Evolutionary conservation across 768 basidiomycete genomes (phyloP).

Genomic region (Dictyophora rubrovolvata): DNA sequence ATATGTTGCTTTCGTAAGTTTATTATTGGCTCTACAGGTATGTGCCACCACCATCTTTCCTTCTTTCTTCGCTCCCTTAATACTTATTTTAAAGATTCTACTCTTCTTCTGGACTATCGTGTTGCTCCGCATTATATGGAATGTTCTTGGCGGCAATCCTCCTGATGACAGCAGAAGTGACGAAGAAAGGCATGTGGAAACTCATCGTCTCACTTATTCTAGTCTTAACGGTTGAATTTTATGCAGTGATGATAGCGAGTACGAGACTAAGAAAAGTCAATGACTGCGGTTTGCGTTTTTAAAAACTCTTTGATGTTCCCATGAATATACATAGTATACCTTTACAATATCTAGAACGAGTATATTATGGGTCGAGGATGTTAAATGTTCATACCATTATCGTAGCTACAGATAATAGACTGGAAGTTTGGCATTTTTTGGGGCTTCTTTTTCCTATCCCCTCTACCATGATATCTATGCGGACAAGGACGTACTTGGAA

Average conservation of each 20-base stretch:
- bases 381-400: neutral
- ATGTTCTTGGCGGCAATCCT: slow-evolving; percentile 60
- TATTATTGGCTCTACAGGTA: slow-evolving; percentile 59
- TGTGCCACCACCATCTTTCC: slow-evolving; percentile 10
- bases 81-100: slow-evolving; percentile 35
- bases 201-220: neutral
- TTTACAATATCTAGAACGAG: neutral
- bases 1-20: slow-evolving; percentile 37
- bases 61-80: slow-evolving; percentile 7
- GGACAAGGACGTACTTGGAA: neutral
- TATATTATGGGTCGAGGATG: neutral
- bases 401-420: neutral
- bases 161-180: slow-evolving; percentile 85
- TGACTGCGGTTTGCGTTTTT: neutral
- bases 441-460: neutral
- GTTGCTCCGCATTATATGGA: slow-evolving; percentile 77
- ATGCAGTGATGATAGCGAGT: slow-evolving; percentile 18
- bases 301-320: neutral
- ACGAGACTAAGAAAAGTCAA: slow-evolving; percentile 1
- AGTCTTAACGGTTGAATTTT: neutral
- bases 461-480: no score
- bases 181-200: slow-evolving; percentile 51
- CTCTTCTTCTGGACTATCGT: slow-evolving; percentile 80
- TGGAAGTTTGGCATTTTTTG: neutral
- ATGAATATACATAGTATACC: neutral